Evolutionary conservation across 257 asterid species (phyloP).

Genomic region (Paraleonurus japonicus): DNA sequence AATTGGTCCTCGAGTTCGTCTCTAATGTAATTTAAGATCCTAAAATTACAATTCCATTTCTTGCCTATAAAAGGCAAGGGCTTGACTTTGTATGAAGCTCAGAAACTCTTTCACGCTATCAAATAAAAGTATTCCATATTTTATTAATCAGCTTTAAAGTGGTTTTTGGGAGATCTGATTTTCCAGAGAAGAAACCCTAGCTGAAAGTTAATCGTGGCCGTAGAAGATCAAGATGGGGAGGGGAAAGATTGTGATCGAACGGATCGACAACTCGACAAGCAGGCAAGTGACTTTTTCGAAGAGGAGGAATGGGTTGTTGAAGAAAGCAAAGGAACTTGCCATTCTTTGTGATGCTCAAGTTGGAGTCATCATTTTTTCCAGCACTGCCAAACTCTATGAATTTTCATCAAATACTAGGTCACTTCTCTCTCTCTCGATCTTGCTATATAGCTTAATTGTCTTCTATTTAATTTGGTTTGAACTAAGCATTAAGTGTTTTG

Average conservation of each 20-base stretch:
- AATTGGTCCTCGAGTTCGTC: slow-evolving; percentile 32
- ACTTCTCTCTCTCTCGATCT: slow-evolving; percentile 4
- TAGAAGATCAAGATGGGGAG: slow-evolving; percentile 40
- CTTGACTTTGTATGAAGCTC: slow-evolving; percentile 37
- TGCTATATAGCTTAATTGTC: not conserved
- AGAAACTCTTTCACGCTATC: slow-evolving; percentile 7
- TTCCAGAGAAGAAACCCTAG: slow-evolving; percentile 36
- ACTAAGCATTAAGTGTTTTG: not conserved
- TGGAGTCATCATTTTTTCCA: slow-evolving; percentile 48
- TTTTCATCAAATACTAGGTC: slow-evolving; percentile 47
- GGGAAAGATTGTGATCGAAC: slow-evolving; percentile 49
- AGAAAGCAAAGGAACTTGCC: slow-evolving; percentile 56
- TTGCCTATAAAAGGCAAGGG: slow-evolving; percentile 33
- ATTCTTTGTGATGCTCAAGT: slow-evolving; percentile 60
- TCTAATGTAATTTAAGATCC: not conserved
- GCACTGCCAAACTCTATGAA: slow-evolving; percentile 47
- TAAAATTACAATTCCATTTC: slow-evolving; percentile 1
- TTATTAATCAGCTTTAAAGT: not conserved
- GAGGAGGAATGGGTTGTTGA: slow-evolving; percentile 50
- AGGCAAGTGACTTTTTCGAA: slow-evolving; percentile 57
- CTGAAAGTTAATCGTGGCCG: slow-evolving; percentile 24
- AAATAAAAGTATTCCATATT: slow-evolving; percentile 23
- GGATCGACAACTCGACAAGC: slow-evolving; percentile 51
- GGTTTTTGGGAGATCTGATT: slow-evolving; percentile 29
- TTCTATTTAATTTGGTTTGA: not conserved